Percentiles rank a stretch among this genome's conserved stretches.
Conservation (phyloP, 345 rosid species). For the Firmiana major region DNA sequence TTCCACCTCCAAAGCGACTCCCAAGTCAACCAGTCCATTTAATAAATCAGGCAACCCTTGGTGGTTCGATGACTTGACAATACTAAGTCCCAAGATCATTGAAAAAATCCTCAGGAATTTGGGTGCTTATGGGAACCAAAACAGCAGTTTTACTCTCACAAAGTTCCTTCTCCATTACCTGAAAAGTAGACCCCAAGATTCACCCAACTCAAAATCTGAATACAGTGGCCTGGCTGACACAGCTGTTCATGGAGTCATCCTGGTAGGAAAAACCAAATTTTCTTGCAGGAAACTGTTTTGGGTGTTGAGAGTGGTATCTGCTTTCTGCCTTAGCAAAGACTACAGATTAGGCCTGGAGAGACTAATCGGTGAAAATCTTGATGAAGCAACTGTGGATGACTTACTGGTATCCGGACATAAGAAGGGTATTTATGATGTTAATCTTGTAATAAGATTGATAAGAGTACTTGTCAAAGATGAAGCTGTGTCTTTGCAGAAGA, state of each 20-base stretch:
- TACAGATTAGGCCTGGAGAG: conserved; percentile 59
- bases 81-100: conserved; percentile 44
- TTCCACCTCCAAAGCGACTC: conserved; percentile 29
- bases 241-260: conserved; percentile 55
- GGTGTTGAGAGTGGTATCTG: conserved; percentile 50
- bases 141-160: conserved; percentile 55
- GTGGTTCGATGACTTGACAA: conserved; percentile 71
- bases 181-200: conserved; percentile 33
- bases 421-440: conserved; percentile 54
- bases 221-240: conserved; percentile 48
- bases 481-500: conserved; percentile 15
- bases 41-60: conserved; percentile 45
- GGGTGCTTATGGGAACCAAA: conserved; percentile 44
- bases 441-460: conserved; percentile 53
- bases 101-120: conserved; percentile 44
- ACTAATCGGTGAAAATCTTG: conserved; percentile 56
- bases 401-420: conserved; percentile 48
- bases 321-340: conserved; percentile 47
- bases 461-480: conserved; percentile 40
- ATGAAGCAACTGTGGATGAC: conserved; percentile 77
- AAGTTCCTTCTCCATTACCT: conserved; percentile 72
- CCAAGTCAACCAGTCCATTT: conserved; percentile 27
- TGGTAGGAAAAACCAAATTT: conserved; percentile 35
- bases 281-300: conserved; percentile 64
- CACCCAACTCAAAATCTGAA: conserved; percentile 22